These are phyloP conservation scores for Lotmaria passim DNA, from an alignment of 208 protist species.

Conservation along the genomic window DNA sequence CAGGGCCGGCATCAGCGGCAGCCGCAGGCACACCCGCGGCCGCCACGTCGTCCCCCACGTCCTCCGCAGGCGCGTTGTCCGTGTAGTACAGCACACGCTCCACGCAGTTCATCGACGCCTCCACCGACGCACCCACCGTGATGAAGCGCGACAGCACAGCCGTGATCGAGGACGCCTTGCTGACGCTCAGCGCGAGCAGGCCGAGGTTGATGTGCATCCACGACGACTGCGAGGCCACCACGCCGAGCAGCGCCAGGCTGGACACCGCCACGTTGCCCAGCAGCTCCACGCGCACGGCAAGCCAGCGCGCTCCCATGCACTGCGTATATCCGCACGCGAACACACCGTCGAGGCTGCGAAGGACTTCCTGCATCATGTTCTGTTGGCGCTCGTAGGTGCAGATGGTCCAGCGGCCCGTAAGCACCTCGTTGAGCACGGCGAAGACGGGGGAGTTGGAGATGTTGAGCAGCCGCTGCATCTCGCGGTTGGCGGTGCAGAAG, in stretches of 20 bases:
- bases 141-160: slow-evolving; percentile 54
- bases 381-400: slow-evolving; percentile 86
- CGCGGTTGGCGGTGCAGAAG: slow-evolving; percentile 70
- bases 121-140: slow-evolving; percentile 40
- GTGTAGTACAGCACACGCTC: slow-evolving; percentile 79
- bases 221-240: slow-evolving; percentile 36
- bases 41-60: neutral
- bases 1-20: too few species aligned
- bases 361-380: slow-evolving; percentile 40
- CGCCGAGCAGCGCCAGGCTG: slow-evolving; percentile 44
- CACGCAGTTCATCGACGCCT: slow-evolving; percentile 82
- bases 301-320: slow-evolving; percentile 73
- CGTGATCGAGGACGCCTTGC: slow-evolving; percentile 63
- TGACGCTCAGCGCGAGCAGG: slow-evolving; percentile 63
- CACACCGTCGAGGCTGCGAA: slow-evolving; percentile 49
- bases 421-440: slow-evolving; percentile 82
- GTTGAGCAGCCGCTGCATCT: slow-evolving; percentile 89
- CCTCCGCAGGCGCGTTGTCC: slow-evolving; percentile 59
- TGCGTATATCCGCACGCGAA: slow-evolving; percentile 49
- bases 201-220: slow-evolving; percentile 43
- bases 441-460: slow-evolving; percentile 94
- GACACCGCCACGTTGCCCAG: slow-evolving; percentile 76
- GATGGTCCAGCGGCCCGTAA: slow-evolving; percentile 63
- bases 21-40: neutral
- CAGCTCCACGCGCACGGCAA: slow-evolving; percentile 86